Conservation (phyloP, 306 rosid species). For the Prunus mume region DNA sequence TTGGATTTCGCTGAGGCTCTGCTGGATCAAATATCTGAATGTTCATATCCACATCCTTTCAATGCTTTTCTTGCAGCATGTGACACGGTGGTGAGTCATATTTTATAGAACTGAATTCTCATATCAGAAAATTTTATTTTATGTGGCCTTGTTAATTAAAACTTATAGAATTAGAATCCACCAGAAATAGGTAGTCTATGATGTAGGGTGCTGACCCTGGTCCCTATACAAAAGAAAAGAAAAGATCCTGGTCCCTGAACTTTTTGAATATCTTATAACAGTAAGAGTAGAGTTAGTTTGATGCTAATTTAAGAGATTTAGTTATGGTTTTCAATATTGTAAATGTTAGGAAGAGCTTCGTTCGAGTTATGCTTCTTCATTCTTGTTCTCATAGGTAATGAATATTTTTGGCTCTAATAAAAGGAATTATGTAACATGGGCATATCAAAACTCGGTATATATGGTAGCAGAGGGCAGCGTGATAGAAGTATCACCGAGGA, state of each 20-base stretch:
- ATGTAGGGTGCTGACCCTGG: background rate
- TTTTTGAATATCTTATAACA: background rate
- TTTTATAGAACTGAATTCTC: conserved; percentile 14
- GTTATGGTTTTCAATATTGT: background rate
- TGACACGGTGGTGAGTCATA: conserved; percentile 60
- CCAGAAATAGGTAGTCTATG: background rate
- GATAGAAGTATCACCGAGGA: conserved; percentile 12
- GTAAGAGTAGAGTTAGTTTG: background rate
- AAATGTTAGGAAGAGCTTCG: background rate
- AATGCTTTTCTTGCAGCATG: conserved; percentile 65
- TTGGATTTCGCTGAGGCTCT: conserved; percentile 74
- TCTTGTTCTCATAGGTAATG: conserved; percentile 2
- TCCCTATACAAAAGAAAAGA: background rate
- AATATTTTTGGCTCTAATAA: conserved; percentile 12
- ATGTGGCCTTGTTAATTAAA: background rate
- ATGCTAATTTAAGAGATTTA: background rate
- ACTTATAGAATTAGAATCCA: conserved; percentile 6
- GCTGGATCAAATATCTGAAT: conserved; percentile 50
- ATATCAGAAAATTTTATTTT: conserved; percentile 6
- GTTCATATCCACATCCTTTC: conserved; percentile 44
- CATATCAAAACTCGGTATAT: background rate
- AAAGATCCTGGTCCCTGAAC: background rate
- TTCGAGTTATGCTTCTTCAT: background rate
- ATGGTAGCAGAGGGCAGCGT: conserved; percentile 8
- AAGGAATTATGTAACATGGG: background rate